Conservation (phyloP, 1,139 yeast species). For the Lodderomyces orthopsilosis region DNA sequence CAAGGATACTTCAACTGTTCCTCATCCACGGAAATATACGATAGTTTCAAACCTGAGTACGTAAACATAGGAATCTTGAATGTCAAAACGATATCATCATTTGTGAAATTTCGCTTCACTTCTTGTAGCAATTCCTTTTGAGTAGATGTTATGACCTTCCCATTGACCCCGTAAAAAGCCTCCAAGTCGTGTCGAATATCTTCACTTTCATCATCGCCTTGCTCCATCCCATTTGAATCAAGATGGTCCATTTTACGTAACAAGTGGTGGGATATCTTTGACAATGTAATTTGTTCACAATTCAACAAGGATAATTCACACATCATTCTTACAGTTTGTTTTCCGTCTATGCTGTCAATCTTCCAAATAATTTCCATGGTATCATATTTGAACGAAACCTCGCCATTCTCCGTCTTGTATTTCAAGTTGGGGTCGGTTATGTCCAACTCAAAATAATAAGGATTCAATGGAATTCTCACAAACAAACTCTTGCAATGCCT, state of each 20-base stretch:
- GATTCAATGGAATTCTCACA: slow-evolving; percentile 37
- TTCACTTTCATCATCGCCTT: slow-evolving; percentile 15
- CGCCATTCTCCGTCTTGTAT: slow-evolving; percentile 43
- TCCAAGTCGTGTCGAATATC: slow-evolving; percentile 33
- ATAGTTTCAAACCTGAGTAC: slow-evolving; percentile 41
- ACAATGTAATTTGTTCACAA: slow-evolving; percentile 8
- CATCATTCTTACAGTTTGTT: slow-evolving; percentile 40
- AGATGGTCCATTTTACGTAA: slow-evolving; percentile 2
- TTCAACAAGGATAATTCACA: slow-evolving; percentile 32
- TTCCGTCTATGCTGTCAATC: slow-evolving; percentile 56
- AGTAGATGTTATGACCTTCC: slow-evolving; percentile 22
- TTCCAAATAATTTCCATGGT: slow-evolving; percentile 61
- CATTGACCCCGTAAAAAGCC: slow-evolving; percentile 42
- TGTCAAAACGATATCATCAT: slow-evolving; percentile 28
- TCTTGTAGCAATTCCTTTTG: slow-evolving; percentile 16
- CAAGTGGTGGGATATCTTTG: slow-evolving; percentile 11
- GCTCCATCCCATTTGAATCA: not conserved
- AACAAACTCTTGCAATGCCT: slow-evolving; percentile 32
- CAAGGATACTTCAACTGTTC: slow-evolving; percentile 43
- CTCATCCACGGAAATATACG: slow-evolving; percentile 42
- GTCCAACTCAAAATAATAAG: slow-evolving; percentile 34
- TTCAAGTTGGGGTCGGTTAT: slow-evolving; percentile 31
- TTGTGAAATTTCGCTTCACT: slow-evolving; percentile 12
- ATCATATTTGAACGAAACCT: slow-evolving; percentile 39
- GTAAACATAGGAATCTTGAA: slow-evolving; percentile 44